These are phyloP conservation scores for Verticillium klebahnii DNA, from an alignment of 2,329 filamentous ascomycete genomes.

Conservation along the genomic window DNA sequence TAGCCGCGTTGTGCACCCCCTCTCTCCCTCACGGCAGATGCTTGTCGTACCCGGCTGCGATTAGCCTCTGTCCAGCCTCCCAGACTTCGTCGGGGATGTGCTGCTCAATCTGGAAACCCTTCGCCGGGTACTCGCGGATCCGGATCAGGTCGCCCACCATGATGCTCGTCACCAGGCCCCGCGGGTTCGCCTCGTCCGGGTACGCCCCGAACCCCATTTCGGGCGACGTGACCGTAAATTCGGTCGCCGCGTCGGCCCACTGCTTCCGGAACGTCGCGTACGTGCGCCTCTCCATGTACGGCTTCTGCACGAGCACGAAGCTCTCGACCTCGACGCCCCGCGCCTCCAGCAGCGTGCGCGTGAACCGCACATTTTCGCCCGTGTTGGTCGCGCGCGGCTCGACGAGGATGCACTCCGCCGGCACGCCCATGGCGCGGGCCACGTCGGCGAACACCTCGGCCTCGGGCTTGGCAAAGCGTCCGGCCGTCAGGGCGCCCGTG, in stretches of 20 bases:
- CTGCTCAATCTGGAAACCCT: conserved; percentile 38
- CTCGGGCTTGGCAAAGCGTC: conserved; percentile 33
- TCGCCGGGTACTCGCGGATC: conserved; percentile 35
- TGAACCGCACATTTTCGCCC: conserved; percentile 42
- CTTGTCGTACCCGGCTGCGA: conserved; percentile 29
- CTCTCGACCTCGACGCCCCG: conserved; percentile 19
- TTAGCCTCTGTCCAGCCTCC: conserved; percentile 34
- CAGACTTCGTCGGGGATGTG: conserved; percentile 35
- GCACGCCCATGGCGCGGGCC: conserved; percentile 33
- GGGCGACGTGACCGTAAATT: conserved; percentile 36
- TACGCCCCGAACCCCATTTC: conserved; percentile 33
- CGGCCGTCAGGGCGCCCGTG: conserved; percentile 33
- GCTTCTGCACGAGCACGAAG: conserved; percentile 41
- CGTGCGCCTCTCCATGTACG: conserved; percentile 42
- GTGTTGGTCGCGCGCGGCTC: conserved; percentile 38
- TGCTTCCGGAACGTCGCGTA: conserved; percentile 42
- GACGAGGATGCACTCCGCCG: conserved; percentile 29
- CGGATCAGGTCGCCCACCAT: conserved; percentile 40
- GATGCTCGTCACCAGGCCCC: conserved; percentile 36
- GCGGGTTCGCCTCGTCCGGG: conserved; percentile 34
- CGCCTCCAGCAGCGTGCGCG: conserved; percentile 26
- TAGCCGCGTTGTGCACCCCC: conserved; percentile 6
- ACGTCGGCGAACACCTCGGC: conserved; percentile 37
- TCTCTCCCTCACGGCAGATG: conserved; percentile 26
- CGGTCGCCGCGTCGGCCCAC: conserved; percentile 31